A percentile compares a stretch with the other conserved stretches of the same genome.
Conservation (phyloP, 1,139 yeast species). For the Debaryomyces psychrophilus region DNA sequence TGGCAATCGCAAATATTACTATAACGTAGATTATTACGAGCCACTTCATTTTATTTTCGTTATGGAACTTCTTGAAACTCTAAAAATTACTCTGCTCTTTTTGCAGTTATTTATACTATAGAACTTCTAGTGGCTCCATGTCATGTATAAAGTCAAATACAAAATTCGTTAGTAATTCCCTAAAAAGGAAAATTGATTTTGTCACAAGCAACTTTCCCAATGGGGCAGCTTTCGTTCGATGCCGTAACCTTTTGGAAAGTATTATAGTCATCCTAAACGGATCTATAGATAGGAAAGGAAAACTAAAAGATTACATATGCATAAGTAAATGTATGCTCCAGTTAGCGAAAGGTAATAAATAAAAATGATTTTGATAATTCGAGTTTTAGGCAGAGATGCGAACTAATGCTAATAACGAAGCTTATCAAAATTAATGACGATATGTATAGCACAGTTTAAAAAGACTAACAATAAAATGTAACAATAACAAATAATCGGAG, state of each 20-base stretch:
- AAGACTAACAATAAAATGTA: no score
- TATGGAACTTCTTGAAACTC: neutral
- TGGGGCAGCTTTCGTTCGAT: neutral
- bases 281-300: no score
- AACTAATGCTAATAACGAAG: no score
- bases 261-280: no score
- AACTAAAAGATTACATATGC: no score
- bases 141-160: neutral
- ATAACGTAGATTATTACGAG: neutral
- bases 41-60: neutral
- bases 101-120: neutral
- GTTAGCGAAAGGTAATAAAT: no score
- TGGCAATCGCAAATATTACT: conserved; percentile 2
- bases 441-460: no score
- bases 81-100: neutral
- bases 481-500: no score
- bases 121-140: neutral
- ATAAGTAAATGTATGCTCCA: no score
- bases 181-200: neutral
- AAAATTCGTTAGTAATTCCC: neutral
- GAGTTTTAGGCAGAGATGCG: no score
- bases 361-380: no score
- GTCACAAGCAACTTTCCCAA: conserved; percentile 7
- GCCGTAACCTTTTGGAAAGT: neutral
- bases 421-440: no score